A percentile compares a stretch with the other conserved stretches of the same genome.
phyloP scores from a whole-genome alignment of 139 green algal species.

The Coelastrella sp. region DNA sequence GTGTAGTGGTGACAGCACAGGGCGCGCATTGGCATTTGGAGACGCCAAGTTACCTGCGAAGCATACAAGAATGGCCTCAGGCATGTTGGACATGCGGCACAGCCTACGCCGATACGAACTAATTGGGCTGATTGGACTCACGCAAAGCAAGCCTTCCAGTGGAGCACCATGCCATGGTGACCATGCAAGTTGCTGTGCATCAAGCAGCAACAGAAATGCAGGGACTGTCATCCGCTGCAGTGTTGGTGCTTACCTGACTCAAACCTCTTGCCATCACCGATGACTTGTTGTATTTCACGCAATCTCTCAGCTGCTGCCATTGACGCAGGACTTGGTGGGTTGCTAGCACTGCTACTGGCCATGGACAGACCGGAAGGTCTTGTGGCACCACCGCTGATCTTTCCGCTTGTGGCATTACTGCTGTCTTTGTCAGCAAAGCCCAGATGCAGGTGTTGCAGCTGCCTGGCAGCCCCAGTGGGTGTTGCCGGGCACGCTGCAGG shows the following conservation, averaged over 20 bases:
- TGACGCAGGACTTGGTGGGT: background rate
- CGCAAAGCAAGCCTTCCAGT: too few species aligned
- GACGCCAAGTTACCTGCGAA: background rate
- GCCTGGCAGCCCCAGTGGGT: constrained; percentile 21
- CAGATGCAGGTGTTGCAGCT: constrained; percentile 36
- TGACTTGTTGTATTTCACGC: constrained; percentile 19
- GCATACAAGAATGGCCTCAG: background rate
- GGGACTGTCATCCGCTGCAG: too few species aligned
- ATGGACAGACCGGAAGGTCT: constrained; percentile 4
- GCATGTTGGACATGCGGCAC: too few species aligned
- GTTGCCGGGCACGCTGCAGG: constrained; percentile 42
- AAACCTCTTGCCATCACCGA: constrained; percentile 27
- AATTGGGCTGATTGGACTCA: too few species aligned
- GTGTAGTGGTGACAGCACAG: background rate
- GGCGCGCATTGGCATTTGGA: background rate
- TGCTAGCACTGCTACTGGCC: background rate
- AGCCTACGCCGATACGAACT: too few species aligned
- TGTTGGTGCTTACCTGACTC: constrained; percentile 36
- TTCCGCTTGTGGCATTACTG: background rate
- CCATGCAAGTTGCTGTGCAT: too few species aligned
- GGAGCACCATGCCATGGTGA: too few species aligned
- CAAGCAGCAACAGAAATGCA: too few species aligned
- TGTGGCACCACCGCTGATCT: background rate
- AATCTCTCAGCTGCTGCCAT: constrained; percentile 23
- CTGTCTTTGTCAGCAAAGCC: background rate